Base-by-base conservation (phyloP, 2,329 filamentous ascomycete genomes). In the Paraphaeosphaeria minitans region DNA sequence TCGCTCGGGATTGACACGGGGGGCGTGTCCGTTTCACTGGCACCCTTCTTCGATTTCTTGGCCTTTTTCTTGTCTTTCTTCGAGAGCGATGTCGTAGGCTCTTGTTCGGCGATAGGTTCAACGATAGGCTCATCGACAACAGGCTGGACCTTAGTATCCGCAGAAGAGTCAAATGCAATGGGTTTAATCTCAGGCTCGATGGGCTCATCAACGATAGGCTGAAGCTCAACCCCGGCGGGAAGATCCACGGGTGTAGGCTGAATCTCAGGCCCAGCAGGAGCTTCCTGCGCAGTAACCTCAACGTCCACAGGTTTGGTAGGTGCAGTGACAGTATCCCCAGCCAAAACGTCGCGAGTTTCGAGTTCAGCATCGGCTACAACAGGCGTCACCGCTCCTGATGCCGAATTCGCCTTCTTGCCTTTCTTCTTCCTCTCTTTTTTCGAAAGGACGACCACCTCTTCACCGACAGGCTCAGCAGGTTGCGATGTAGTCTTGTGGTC, bases 341-440 rank as follows among this genome's bases (percentile, higher is more conserved):
- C 33, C n/a, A 14, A 3, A 43, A 29, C 5, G 42, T 50, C 45
- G 37, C 33, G 45, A 27, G 33, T 22, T 3, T 53, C 35, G 21
- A n/a, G n/a, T 22, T 48, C 43, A 24, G 37, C 19, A 42, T 58
- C 43, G n/a, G 37, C 8, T 37, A 29, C 29, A 9, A 13, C 29
- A 31, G 48, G 33, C 2, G 49, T 49, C 13, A 12, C 43, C 37
- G 50, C 29, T n/a, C 14, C 50, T 9, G 56, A 31, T 37, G 37
- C n/a, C 37, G 41, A 8, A 37, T 52, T 50, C 29, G 21, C 42
- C 48, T 57, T 55, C 45, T 59, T 49, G 45, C 43, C 56, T 21
- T 54, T 59, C 48, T 51, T 47, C 35, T 49, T 53, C 21, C 53
- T 55, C 31, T 56, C 51, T 43, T 56, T 49, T 5, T 58, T 49